phyloP scores from a whole-genome alignment of 2,329 filamentous ascomycete genomes.

The Penicillium sp. region DNA sequence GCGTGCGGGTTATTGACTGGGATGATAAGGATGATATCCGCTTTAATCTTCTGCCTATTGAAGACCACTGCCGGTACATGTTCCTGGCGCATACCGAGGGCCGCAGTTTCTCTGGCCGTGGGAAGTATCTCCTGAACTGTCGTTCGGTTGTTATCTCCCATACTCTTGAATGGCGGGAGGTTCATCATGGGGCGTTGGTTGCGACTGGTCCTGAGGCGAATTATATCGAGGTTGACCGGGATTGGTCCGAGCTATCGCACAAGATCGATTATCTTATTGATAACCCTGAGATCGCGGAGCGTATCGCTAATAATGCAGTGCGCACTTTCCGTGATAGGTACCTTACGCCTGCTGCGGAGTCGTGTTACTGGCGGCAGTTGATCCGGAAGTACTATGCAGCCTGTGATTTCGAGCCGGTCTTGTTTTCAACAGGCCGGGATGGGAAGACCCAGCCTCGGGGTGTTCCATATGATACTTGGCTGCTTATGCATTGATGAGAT shows the following conservation, averaged over 20 bases:
- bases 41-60: constrained; percentile 48
- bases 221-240: constrained; percentile 48
- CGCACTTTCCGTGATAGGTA: constrained; percentile 53
- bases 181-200: constrained; percentile 48
- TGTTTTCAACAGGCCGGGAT: constrained; percentile 30
- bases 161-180: constrained; percentile 49
- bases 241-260: constrained; percentile 56
- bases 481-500: constrained; percentile 25
- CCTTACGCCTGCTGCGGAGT: constrained; percentile 54
- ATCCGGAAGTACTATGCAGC: constrained; percentile 39
- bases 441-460: constrained; percentile 34
- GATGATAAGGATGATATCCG: constrained; percentile 38
- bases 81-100: constrained; percentile 56
- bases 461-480: constrained; percentile 43
- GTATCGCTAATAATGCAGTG: constrained; percentile 51
- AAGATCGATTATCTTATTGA: constrained; percentile 46
- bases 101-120: constrained; percentile 53
- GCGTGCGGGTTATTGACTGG: constrained; percentile 45
- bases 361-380: constrained; percentile 55
- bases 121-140: constrained; percentile 56
- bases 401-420: constrained; percentile 43
- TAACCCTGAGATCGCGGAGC: constrained; percentile 45
- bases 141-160: constrained; percentile 51
- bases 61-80: constrained; percentile 56
- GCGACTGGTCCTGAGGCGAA: constrained; percentile 49